These are phyloP conservation scores for Boletus mariae DNA, from an alignment of 1,284 basidiomycete species.

Conservation along the genomic window DNA sequence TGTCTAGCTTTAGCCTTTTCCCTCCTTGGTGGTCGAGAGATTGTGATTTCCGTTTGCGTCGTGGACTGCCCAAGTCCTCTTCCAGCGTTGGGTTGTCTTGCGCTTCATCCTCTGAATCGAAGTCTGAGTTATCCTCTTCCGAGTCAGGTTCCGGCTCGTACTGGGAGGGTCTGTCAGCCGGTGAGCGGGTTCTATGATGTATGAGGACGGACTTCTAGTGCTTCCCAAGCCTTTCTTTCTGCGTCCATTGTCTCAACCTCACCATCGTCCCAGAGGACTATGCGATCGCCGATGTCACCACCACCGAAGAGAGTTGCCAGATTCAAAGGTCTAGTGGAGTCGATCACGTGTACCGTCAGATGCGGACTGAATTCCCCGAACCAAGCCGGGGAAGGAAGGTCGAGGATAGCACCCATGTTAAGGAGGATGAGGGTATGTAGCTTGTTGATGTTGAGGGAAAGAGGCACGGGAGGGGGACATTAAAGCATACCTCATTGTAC, in stretches of 20 bases:
- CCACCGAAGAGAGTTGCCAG: slow-evolving; percentile 84
- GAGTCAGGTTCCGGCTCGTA: slow-evolving; percentile 72
- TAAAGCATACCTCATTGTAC: slow-evolving; percentile 62
- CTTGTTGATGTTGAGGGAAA: slow-evolving; percentile 40
- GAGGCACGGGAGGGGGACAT: neutral
- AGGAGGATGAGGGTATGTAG: slow-evolving; percentile 89
- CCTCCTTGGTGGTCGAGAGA: slow-evolving; percentile 38
- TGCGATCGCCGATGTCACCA: slow-evolving; percentile 63
- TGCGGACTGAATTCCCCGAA: slow-evolving; percentile 64
- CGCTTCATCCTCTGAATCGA: slow-evolving; percentile 44
- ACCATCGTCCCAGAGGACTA: slow-evolving; percentile 90
- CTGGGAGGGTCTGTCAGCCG: slow-evolving; percentile 36
- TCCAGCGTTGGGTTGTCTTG: slow-evolving; percentile 40
- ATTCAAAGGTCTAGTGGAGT: slow-evolving; percentile 90
- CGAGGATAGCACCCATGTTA: slow-evolving; percentile 89
- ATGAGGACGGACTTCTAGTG: slow-evolving; percentile 58
- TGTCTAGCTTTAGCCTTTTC: slow-evolving; percentile 50
- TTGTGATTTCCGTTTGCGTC: slow-evolving; percentile 57
- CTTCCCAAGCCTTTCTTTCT: slow-evolving; percentile 74
- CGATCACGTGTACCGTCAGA: slow-evolving; percentile 86
- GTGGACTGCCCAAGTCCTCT: slow-evolving; percentile 39
- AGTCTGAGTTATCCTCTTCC: slow-evolving; percentile 55
- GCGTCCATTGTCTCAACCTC: slow-evolving; percentile 62
- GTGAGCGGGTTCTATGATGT: neutral
- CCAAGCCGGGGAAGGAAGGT: slow-evolving; percentile 72